phyloP scores from a whole-genome alignment of 805 yeast species.

The Barnettozyma californica region DNA sequence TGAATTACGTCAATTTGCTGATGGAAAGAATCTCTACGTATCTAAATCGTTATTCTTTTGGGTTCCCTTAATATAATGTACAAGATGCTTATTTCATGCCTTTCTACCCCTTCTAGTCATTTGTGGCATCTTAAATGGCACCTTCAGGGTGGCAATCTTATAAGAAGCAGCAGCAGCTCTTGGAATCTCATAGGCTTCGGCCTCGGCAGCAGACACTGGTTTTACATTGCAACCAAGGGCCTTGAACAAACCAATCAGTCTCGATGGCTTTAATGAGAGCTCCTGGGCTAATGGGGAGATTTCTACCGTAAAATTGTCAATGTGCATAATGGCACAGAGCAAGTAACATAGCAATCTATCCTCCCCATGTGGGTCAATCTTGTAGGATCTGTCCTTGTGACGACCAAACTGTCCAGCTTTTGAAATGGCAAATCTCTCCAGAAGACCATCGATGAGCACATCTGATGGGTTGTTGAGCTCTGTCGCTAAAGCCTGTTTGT shows the following conservation, averaged over 20 bases:
- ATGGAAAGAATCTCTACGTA: not conserved
- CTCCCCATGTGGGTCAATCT: conserved; percentile 82
- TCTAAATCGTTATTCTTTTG: not conserved
- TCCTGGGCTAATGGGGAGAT: conserved; percentile 81
- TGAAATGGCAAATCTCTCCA: conserved; percentile 65
- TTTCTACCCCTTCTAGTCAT: conserved; percentile 61
- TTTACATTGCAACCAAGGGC: conserved; percentile 80
- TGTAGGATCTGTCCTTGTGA: conserved; percentile 69
- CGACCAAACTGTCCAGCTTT: conserved; percentile 64
- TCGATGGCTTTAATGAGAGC: conserved; percentile 72
- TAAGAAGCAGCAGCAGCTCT: conserved; percentile 55
- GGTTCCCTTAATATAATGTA: not conserved
- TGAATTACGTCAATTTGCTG: not conserved
- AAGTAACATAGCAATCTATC: conserved; percentile 81
- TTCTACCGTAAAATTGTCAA: conserved; percentile 71
- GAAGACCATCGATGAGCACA: conserved; percentile 59
- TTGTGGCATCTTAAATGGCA: conserved; percentile 87
- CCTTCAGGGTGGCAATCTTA: conserved; percentile 78
- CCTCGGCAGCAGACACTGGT: conserved; percentile 65
- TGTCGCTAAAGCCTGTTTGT: conserved; percentile 53
- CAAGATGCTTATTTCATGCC: conserved; percentile 9
- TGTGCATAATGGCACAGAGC: conserved; percentile 64
- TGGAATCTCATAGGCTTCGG: conserved; percentile 66
- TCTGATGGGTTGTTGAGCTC: conserved; percentile 71
- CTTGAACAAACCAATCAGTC: conserved; percentile 60